These are phyloP conservation scores for Suillus subluteus DNA, from an alignment of 768 basidiomycete species.

Conservation along the genomic window DNA sequence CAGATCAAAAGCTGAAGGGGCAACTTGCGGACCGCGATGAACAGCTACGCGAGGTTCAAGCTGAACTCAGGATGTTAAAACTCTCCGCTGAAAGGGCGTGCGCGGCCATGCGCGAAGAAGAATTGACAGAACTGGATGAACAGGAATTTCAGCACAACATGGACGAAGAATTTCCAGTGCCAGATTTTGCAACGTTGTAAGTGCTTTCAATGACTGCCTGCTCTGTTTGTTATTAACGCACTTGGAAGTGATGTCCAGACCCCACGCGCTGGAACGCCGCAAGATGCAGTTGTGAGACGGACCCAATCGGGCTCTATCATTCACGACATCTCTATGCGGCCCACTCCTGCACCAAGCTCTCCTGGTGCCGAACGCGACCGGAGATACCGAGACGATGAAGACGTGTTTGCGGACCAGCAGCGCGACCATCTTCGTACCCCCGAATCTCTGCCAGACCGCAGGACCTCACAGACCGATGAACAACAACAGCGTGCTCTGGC, in stretches of 20 bases:
- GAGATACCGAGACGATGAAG: slow-evolving; percentile 14
- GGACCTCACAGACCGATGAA: background rate
- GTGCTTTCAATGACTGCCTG: background rate
- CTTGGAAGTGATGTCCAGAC: slow-evolving; percentile 1
- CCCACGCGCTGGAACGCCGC: background rate
- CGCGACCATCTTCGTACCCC: slow-evolving; percentile 9
- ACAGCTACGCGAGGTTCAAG: slow-evolving; percentile 19
- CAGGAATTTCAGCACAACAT: slow-evolving; percentile 3
- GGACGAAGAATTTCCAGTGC: slow-evolving; percentile 2
- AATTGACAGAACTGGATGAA: slow-evolving; percentile 18
- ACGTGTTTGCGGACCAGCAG: slow-evolving; percentile 3
- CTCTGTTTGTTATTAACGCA: background rate
- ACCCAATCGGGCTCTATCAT: slow-evolving; percentile 55
- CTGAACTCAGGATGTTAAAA: background rate
- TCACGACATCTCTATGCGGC: slow-evolving; percentile 48
- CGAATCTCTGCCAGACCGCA: slow-evolving; percentile 8
- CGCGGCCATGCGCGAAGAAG: slow-evolving; percentile 12
- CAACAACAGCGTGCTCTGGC: background rate
- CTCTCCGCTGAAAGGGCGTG: background rate
- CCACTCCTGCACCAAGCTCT: slow-evolving; percentile 53
- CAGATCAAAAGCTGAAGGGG: slow-evolving; percentile 30
- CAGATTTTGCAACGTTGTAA: slow-evolving; percentile 10
- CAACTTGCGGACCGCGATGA: slow-evolving; percentile 30
- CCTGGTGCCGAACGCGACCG: slow-evolving; percentile 22
- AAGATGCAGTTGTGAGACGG: slow-evolving; percentile 29